Evolutionary conservation across 208 protist genomes (phyloP).

Genomic region (Porcisia hertigi): DNA sequence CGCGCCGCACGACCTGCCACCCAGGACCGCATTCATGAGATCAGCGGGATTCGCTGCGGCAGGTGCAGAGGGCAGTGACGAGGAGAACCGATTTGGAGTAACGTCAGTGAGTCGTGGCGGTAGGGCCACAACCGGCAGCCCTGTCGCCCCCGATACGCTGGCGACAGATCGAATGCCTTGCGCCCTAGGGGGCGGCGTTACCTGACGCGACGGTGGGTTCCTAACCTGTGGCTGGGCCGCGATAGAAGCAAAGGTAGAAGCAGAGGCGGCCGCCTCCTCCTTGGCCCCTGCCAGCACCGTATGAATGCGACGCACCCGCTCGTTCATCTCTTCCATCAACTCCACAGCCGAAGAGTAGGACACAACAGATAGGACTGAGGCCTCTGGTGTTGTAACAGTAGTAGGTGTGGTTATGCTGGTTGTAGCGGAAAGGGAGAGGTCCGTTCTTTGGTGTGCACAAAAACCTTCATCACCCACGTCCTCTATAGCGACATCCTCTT

Average conservation of each 20-base stretch:
- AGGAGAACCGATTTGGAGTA: not conserved
- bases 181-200: not conserved
- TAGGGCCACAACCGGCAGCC: not conserved
- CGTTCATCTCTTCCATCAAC: constrained; percentile 48
- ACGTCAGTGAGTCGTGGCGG: not conserved
- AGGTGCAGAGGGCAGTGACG: not conserved
- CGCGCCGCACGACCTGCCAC: not conserved
- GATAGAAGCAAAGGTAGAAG: not conserved
- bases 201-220: not conserved
- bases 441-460: not conserved
- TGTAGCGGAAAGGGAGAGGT: not conserved
- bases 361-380: constrained; percentile 1
- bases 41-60: constrained; percentile 2
- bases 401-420: not conserved
- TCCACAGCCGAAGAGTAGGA: constrained; percentile 15
- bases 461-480: not conserved
- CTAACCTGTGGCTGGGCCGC: not conserved
- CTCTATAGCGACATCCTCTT: not conserved
- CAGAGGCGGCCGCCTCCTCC: not conserved
- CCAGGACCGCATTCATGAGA: not conserved
- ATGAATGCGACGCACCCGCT: constrained; percentile 58
- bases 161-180: not conserved
- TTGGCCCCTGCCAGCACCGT: constrained; percentile 30
- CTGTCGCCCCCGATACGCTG: not conserved
- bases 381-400: not conserved